These are phyloP conservation scores for Coprinopsis sp. DNA, from an alignment of 768 basidiomycete species.

Conservation along the genomic window DNA sequence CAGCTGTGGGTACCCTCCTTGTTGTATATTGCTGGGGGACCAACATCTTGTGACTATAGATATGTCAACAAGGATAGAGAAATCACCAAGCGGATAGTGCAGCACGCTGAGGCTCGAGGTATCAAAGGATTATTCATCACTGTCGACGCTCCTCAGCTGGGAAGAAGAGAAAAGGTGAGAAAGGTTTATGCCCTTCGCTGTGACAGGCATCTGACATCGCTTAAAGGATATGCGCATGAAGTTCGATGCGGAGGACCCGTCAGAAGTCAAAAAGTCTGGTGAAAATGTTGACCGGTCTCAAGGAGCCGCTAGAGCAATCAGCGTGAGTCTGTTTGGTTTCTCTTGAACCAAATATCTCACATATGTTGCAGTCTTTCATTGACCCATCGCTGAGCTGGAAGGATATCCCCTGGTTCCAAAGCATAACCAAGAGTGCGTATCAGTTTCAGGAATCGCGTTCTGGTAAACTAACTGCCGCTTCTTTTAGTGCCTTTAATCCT, in stretches of 20 bases:
- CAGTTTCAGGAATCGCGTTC: slow-evolving; percentile 18
- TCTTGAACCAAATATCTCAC: background rate
- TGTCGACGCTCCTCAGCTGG: slow-evolving; percentile 95
- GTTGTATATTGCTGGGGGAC: background rate
- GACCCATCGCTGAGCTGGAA: slow-evolving; percentile 87
- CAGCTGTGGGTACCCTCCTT: slow-evolving; percentile 55
- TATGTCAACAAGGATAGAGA: slow-evolving; percentile 91
- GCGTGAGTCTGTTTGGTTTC: slow-evolving; percentile 40
- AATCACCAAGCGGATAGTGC: slow-evolving; percentile 80
- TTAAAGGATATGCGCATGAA: slow-evolving; percentile 89
- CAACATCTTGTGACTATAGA: slow-evolving; percentile 26
- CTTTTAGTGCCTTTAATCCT: slow-evolving; percentile 78
- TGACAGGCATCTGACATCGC: background rate
- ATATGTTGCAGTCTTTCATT: slow-evolving; percentile 73
- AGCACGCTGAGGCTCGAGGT: slow-evolving; percentile 86
- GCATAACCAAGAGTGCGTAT: slow-evolving; percentile 62
- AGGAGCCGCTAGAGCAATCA: slow-evolving; percentile 92
- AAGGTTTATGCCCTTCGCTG: background rate
- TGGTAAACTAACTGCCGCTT: slow-evolving; percentile 1
- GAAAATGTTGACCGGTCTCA: slow-evolving; percentile 72
- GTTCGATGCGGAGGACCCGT: slow-evolving; percentile 76
- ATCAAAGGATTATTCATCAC: slow-evolving; percentile 95
- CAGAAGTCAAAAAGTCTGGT: slow-evolving; percentile 50
- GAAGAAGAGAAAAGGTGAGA: slow-evolving; percentile 76
- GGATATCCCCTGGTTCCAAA: slow-evolving; percentile 78